Evolutionary conservation across 2,329 filamentous ascomycete species (phyloP).

Genomic region (Chalara sp.): DNA sequence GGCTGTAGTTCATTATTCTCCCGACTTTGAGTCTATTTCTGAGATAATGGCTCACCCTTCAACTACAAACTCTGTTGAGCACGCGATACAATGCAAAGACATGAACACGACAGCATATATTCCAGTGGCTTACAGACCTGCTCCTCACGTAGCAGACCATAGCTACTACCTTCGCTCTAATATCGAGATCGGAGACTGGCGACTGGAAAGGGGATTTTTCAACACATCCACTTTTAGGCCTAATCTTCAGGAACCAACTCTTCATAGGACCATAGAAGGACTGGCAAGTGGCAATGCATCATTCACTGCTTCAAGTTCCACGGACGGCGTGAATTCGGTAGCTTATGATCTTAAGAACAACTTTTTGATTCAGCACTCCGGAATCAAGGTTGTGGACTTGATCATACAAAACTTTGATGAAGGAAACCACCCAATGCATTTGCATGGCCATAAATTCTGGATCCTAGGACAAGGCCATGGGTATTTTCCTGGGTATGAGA

Average conservation of each 20-base stretch:
- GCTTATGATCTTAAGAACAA: slow-evolving; percentile 35
- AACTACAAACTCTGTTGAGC: slow-evolving; percentile 36
- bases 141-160: slow-evolving; percentile 41
- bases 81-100: slow-evolving; percentile 24
- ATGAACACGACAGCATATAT: slow-evolving; percentile 35
- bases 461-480: slow-evolving; percentile 55
- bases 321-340: slow-evolving; percentile 45
- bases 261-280: slow-evolving; percentile 44
- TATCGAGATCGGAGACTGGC: slow-evolving; percentile 52
- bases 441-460: slow-evolving; percentile 75
- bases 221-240: slow-evolving; percentile 49
- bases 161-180: slow-evolving; percentile 49
- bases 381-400: slow-evolving; percentile 58
- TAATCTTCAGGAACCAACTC: slow-evolving; percentile 38
- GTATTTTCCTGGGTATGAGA: slow-evolving; percentile 39
- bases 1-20: slow-evolving; percentile 41
- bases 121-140: slow-evolving; percentile 36
- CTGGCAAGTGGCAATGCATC: slow-evolving; percentile 36
- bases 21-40: slow-evolving; percentile 1
- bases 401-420: slow-evolving; percentile 71
- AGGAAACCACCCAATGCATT: slow-evolving; percentile 64
- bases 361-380: slow-evolving; percentile 59
- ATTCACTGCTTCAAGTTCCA: slow-evolving; percentile 34
- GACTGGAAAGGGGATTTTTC: slow-evolving; percentile 50
- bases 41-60: slow-evolving; percentile 15